Base-by-base conservation (phyloP, 306 rosid species). In the Vigna radiata region DNA sequence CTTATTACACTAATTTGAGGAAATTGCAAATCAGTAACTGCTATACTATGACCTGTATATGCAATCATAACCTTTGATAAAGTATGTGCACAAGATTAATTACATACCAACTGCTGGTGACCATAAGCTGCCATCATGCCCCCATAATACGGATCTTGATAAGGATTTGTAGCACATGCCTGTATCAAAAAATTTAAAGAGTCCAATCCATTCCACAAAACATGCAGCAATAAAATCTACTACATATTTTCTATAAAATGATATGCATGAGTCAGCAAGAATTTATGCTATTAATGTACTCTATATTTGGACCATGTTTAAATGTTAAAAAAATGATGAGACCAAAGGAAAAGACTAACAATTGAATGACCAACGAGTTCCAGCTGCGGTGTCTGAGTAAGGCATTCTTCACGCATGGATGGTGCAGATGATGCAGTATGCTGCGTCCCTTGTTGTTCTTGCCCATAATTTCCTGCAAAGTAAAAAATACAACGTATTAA, bases 281-380 rank as follows among this genome's bases (percentile, higher is more conserved):
- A 59, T 59, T 71, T 60, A 23, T 52, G 43, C 54, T 43, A 52
- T 68, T 43, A 23, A 69, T 49, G 6, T 19, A 59, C 66, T 72
- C 21, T 50, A 73, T 48, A 49, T 61, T n/a, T 65, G 67, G 74
- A 84, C 60, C 43, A 58, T n/a, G 50, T 50, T 52, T 68, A 43
- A 18, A 29, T 61, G n/a, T 52, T 71, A 75, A 49, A 25, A 54
- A 68, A 52, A 33, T 29, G 41, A 66, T 47, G 72, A 58, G 23
- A 25, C 18, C 48, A 41, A 18, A 54, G 31, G 13, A 25, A 72
- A 39, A 36, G 36, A 87, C 97, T 80, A 78, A 95, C 99, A 79
- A 88, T 89, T 76, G 99, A 91, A 82, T 95, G 99, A 72, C 99
- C 98, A 53, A 95, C 90, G 71, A 91, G 99, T 81, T 95, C 97